These are phyloP conservation scores for Pseudonitzschia delicatissima DNA, from an alignment of 108 stramenopile species.

Conservation along the genomic window DNA sequence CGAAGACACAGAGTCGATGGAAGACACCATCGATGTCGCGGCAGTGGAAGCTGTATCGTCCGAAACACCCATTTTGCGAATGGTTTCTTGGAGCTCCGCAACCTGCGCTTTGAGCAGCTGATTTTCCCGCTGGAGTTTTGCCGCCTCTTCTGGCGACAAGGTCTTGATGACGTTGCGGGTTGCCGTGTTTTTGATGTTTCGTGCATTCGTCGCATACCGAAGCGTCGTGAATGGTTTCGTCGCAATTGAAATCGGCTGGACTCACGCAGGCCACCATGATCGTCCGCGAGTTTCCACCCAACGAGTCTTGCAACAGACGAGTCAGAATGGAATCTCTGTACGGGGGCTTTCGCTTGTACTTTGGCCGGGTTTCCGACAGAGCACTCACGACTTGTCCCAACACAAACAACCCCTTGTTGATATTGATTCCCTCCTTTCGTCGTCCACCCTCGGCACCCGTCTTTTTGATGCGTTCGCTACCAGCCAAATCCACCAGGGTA, in stretches of 20 bases:
- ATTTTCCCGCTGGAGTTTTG: constrained; percentile 74
- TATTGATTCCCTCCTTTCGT: constrained; percentile 88
- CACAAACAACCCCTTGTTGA: constrained; percentile 88
- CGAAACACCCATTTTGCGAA: constrained; percentile 26
- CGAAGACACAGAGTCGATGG: not conserved
- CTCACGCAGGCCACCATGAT: constrained; percentile 93
- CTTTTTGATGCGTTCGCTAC: constrained; percentile 92
- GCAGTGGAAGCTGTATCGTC: not conserved
- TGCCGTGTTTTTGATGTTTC: constrained; percentile 94
- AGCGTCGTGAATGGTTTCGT: constrained; percentile 90
- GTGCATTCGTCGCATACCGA: constrained; percentile 91
- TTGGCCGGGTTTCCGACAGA: constrained; percentile 65
- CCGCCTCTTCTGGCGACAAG: constrained; percentile 67
- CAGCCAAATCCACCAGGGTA: constrained; percentile 97
- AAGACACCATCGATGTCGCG: constrained; percentile 17
- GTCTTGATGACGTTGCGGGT: constrained; percentile 70
- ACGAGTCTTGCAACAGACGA: constrained; percentile 83
- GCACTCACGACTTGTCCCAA: constrained; percentile 91
- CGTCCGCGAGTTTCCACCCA: constrained; percentile 92
- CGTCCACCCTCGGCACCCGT: constrained; percentile 98
- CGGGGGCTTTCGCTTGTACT: constrained; percentile 59
- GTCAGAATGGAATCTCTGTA: constrained; percentile 93
- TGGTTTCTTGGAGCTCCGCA: constrained; percentile 51
- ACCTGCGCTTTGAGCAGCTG: constrained; percentile 58
- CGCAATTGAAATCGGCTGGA: constrained; percentile 93